Evolutionary conservation across 139 green algal genomes (phyloP).

Genomic region (Volvox reticuliferus): DNA sequence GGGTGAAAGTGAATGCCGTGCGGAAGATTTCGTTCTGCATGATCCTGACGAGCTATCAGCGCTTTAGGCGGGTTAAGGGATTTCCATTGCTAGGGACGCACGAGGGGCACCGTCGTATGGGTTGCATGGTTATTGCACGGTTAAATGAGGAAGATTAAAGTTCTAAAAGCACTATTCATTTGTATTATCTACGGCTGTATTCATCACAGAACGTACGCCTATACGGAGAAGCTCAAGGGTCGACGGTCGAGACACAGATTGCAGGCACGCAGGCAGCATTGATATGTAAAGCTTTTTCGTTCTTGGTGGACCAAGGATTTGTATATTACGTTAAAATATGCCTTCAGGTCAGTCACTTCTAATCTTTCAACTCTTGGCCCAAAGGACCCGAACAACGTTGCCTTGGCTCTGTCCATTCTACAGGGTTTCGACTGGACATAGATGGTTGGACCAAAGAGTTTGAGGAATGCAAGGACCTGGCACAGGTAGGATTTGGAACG

Average conservation of each 20-base stretch:
- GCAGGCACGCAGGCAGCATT: too few species aligned
- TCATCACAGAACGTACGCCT: too few species aligned
- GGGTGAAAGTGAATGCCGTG: conserved; percentile 55
- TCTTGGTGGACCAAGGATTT: too few species aligned
- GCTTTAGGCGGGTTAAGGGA: neutral
- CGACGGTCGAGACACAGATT: neutral
- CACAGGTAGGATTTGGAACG: conserved; percentile 67
- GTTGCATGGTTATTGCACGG: neutral
- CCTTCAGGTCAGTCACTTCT: conserved; percentile 6
- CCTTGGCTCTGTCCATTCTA: neutral
- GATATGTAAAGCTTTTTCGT: too few species aligned
- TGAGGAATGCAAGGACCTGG: conserved; percentile 77
- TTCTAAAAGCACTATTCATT: neutral
- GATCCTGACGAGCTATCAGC: neutral
- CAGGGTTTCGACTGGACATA: conserved; percentile 70
- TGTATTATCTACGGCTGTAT: neutral
- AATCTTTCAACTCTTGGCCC: neutral
- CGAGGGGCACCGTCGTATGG: neutral
- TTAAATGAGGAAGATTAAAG: neutral
- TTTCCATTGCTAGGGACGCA: neutral
- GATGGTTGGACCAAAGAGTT: conserved; percentile 84
- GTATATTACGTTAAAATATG: neutral
- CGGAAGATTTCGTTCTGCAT: conserved; percentile 52
- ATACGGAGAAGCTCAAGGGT: conserved; percentile 8
- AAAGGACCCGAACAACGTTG: neutral